Conservation (phyloP, 2,329 filamentous ascomycete genomes). For the Paecilomyces sp. region DNA sequence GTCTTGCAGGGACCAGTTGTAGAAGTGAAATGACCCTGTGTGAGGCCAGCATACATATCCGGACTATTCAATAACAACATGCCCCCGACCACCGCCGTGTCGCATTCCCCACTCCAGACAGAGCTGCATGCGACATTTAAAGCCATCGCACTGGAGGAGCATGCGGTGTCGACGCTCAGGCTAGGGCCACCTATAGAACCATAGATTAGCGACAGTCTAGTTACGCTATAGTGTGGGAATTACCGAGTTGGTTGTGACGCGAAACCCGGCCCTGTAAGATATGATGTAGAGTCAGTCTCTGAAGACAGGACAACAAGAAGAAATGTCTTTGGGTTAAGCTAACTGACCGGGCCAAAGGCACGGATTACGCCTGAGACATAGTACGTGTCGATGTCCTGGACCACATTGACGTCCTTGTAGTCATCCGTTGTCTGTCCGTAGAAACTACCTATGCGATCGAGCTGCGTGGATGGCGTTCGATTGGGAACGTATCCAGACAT, state of each 20-base stretch:
- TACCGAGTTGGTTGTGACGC: too few relatives aligned
- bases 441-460: conserved; percentile 2
- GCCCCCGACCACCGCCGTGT: neutral
- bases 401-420: neutral
- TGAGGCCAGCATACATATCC: conserved; percentile 63
- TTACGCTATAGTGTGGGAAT: too few relatives aligned
- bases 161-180: conserved; percentile 61
- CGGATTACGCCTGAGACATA: neutral
- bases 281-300: too few relatives aligned
- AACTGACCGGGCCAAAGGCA: neutral
- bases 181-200: neutral
- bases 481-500: conserved; percentile 13
- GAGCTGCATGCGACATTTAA: conserved; percentile 61
- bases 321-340: neutral
- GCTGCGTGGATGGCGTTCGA: conserved; percentile 19
- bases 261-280: too few relatives aligned
- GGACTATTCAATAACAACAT: conserved; percentile 28
- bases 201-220: too few relatives aligned
- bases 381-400: neutral
- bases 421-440: neutral
- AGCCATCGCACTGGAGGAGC: conserved; percentile 59
- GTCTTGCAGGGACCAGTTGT: conserved; percentile 65
- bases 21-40: conserved; percentile 63
- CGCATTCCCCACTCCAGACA: conserved; percentile 32
- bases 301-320: neutral